Base-by-base conservation (phyloP, 768 basidiomycete genomes). In the Tephrocybe sp. region DNA sequence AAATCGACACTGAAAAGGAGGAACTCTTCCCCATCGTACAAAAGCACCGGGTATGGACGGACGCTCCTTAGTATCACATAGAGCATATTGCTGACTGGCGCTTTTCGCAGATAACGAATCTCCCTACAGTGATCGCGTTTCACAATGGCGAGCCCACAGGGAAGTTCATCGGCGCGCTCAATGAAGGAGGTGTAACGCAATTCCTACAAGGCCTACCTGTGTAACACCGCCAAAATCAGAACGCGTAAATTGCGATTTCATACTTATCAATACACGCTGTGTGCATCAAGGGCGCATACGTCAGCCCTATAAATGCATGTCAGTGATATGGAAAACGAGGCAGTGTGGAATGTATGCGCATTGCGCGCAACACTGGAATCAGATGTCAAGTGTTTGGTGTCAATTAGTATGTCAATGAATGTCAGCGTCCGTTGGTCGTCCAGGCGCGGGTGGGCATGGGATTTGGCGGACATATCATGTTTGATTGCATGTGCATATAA, bases 121-220 rank as follows among this genome's bases (percentile, higher is more conserved):
- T 92, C n/a, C 89, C 89, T 3, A 91, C 89, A 0, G 87, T 92
- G 24, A 69, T 88, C 49, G 89, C 87, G 3, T 91, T 91, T 69
- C 77, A 73, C 49, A 75, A 83, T 41, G 88, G 87, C 15, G 59
- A 78, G 54, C 69, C 66, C 1, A 69, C 84, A n/a, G 67, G 67
- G 38, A 71, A 81, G 40, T 91, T 92, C 58, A 69, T 82, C 1
- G 88, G 85, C 39, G 81, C 82, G 3, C 62, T 78, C 27, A 68
- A 71, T 18, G 75, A 78, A 54, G 52, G 54, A 23, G 70, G 65
- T 0, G 65, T 85, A 16, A 64, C 64, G 47, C 57, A 69, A 40
- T 81, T 82, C 55, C 57, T 86, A 40, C 67, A 72, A 51, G 60
- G 11, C 27, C 27, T 29, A 29, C 27, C 57, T 39, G 37, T 83